Evolutionary conservation across 805 yeast species (phyloP).

Genomic region (Nakazawaea ernobii): DNA sequence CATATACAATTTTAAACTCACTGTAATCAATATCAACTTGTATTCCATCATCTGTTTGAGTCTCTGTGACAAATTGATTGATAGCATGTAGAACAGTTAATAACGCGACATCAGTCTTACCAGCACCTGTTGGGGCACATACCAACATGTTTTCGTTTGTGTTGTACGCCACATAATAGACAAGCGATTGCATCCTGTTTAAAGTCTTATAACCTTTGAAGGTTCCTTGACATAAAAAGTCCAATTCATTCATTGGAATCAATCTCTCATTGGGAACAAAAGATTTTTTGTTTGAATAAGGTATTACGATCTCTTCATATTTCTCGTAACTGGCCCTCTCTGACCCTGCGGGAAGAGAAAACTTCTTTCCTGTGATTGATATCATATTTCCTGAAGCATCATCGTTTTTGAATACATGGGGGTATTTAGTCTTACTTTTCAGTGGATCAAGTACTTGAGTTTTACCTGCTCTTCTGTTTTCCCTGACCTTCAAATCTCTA

Average conservation of each 20-base stretch:
- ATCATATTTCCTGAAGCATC: slow-evolving; percentile 57
- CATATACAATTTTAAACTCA: slow-evolving; percentile 86
- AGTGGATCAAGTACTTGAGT: slow-evolving; percentile 44
- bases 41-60: slow-evolving; percentile 39
- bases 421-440: slow-evolving; percentile 50
- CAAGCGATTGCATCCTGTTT: slow-evolving; percentile 86
- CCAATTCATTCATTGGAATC: slow-evolving; percentile 58
- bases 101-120: slow-evolving; percentile 92
- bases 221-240: slow-evolving; percentile 75
- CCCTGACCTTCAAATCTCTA: slow-evolving; percentile 45
- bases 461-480: slow-evolving; percentile 43
- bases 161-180: slow-evolving; percentile 86
- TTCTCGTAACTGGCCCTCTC: slow-evolving; percentile 53
- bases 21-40: slow-evolving; percentile 68
- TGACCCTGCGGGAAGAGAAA: slow-evolving; percentile 76
- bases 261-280: slow-evolving; percentile 41
- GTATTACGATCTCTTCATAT: slow-evolving; percentile 81
- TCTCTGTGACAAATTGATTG: slow-evolving; percentile 58
- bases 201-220: slow-evolving; percentile 72
- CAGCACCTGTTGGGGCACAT: slow-evolving; percentile 98
- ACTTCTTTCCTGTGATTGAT: slow-evolving; percentile 78
- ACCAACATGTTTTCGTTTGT: slow-evolving; percentile 93
- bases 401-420: slow-evolving; percentile 77
- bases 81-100: slow-evolving; percentile 75
- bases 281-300: slow-evolving; percentile 52